Conservation (phyloP, 495 filamentous ascomycete species). For the Rhizodiscina lignyota region DNA sequence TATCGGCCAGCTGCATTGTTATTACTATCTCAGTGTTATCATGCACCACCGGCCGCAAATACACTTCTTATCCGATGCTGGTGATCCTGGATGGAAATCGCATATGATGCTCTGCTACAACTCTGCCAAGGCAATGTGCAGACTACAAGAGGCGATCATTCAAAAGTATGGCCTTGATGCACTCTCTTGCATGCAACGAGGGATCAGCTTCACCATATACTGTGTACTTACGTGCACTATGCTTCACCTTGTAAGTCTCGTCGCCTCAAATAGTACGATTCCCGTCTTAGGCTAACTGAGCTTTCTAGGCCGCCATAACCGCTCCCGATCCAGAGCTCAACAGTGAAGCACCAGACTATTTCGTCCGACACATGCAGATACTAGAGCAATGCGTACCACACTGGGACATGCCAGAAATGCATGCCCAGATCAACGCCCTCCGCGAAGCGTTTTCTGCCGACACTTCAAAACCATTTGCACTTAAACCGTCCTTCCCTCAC, state of each 20-base stretch:
- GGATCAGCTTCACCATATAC: conserved; percentile 93
- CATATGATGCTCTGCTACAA: conserved; percentile 78
- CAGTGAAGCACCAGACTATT: conserved; percentile 72
- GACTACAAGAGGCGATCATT: conserved; percentile 77
- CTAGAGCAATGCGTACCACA: conserved; percentile 68
- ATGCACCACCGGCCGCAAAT: conserved; percentile 83
- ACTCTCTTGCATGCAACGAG: conserved; percentile 81
- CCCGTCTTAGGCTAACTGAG: conserved; percentile 3
- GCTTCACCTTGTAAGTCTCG: conserved; percentile 66
- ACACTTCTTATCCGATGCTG: conserved; percentile 50
- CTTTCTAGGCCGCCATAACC: conserved; percentile 67
- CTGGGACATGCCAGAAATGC: conserved; percentile 88
- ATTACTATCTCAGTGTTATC: conserved; percentile 77
- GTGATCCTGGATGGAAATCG: conserved; percentile 68
- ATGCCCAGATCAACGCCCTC: conserved; percentile 77
- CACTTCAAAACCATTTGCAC: conserved; percentile 64
- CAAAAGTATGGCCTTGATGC: conserved; percentile 63
- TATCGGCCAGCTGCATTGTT: conserved; percentile 80
- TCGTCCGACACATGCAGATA: conserved; percentile 89
- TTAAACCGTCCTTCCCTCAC: conserved; percentile 79
- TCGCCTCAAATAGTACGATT: background rate
- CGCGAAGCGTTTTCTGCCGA: conserved; percentile 89
- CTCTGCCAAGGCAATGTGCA: conserved; percentile 76
- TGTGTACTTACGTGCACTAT: conserved; percentile 83
- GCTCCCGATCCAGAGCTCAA: conserved; percentile 86